Evolutionary conservation across 768 basidiomycete genomes (phyloP), one percentile per base, ranked within the genome.

Genomic region (Hemileccinum rubropunctum): DNA sequence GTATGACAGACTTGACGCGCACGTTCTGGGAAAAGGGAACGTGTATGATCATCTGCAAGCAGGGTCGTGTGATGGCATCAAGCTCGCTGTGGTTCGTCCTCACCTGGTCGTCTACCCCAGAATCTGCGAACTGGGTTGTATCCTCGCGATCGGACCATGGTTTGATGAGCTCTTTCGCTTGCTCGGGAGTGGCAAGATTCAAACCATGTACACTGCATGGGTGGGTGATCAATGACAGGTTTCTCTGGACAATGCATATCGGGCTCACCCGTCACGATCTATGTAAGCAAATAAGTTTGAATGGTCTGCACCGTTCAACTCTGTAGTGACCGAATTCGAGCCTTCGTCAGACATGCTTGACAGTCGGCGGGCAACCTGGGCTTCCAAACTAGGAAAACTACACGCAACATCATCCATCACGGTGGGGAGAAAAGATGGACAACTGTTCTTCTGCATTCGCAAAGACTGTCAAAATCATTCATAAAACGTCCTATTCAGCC

Each of bases 31-130:
- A 77, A 72, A 93, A 93, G 0, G 91, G 88, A 42, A 93, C 68
- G 64, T 91, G 88, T 52, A 93, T 75, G 59, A 92, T 85, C 48
- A 91, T 73, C 90, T 92, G 57, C 39, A 40, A 23, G 14, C 35
- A 62, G 52, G 53, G 48, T 53, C 44, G 44, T 41, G 47, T 63
- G 46, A 60, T 45, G 46, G 32, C 41, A 46, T 36, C 18, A 14
- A 41, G 47, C 13, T 34, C 47, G n/a, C 37, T 35, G 37, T 48
- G 23, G 50, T 36, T 52, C 39, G 21, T 28, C 51, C 73, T 42
- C 52, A 88, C 90, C 79, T 93, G 88, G 61, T 93, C 90, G 56
- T 93, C 91, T 13, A 91, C 90, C 28, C 82, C 84, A 0, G 90
- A 91, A 17, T 92, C 86, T 13, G 81, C 83, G 52, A 72, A 91